These are phyloP conservation scores for Fraxinus albicans DNA, from an alignment of 305 asterid species.

Conservation along the genomic window DNA sequence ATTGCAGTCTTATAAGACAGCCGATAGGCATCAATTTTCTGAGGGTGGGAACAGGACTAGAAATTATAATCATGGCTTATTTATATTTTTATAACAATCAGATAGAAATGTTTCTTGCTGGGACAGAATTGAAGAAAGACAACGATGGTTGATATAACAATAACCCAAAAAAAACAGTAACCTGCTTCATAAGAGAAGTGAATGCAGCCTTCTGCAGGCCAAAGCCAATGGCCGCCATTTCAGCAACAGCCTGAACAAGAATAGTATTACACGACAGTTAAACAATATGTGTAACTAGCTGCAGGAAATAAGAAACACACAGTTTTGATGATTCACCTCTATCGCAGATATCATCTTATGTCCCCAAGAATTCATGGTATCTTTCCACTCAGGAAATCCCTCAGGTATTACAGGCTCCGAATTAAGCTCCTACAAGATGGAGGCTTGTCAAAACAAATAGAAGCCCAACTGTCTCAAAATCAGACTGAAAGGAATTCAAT, in stretches of 20 bases:
- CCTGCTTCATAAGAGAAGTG: conserved; percentile 96
- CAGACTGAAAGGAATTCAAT: background rate
- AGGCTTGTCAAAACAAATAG: conserved; percentile 21
- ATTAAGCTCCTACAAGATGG: conserved; percentile 68
- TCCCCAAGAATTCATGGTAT: conserved; percentile 95
- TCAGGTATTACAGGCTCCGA: conserved; percentile 96
- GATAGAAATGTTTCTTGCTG: conserved; percentile 9
- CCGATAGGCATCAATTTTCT: background rate
- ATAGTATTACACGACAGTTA: conserved; percentile 17
- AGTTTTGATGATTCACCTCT: conserved; percentile 49
- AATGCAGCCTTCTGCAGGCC: conserved; percentile 92
- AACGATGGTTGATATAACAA: background rate
- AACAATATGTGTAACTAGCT: conserved; percentile 7
- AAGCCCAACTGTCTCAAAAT: conserved; percentile 19
- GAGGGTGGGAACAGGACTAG: background rate
- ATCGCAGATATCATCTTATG: conserved; percentile 86
- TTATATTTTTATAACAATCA: conserved; percentile 3
- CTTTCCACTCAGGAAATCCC: conserved; percentile 90
- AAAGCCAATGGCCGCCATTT: conserved; percentile 98
- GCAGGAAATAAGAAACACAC: conserved; percentile 13
- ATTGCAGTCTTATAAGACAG: background rate
- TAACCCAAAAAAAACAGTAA: conserved; percentile 21
- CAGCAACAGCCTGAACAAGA: conserved; percentile 77
- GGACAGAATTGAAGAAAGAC: conserved; percentile 21
- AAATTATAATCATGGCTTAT: background rate